These are phyloP conservation scores for Solanum microdontum DNA, from an alignment of 257 asterid species.

Conservation along the genomic window DNA sequence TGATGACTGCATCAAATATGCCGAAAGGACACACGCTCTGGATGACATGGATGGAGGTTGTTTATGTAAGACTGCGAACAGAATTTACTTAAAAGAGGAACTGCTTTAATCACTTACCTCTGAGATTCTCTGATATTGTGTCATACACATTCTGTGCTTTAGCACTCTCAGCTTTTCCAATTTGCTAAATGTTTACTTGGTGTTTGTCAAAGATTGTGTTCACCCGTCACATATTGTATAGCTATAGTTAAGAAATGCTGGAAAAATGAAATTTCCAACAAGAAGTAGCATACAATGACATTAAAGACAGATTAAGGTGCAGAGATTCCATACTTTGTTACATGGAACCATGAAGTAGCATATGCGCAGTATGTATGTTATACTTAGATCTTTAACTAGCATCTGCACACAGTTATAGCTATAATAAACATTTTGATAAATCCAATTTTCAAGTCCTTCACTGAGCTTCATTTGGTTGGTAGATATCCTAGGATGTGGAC, in stretches of 20 bases:
- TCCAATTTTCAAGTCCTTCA: not conserved
- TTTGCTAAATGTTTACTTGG: not conserved
- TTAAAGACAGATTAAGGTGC: not conserved
- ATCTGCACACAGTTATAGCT: not conserved
- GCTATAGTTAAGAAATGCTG: not conserved
- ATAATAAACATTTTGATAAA: not conserved
- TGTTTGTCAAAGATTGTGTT: not conserved
- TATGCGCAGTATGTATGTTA: not conserved
- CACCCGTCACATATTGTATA: not conserved
- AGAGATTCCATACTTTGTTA: not conserved
- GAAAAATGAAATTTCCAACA: not conserved
- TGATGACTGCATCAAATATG: constrained; percentile 73
- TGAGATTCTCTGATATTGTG: not conserved
- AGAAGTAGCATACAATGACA: not conserved
- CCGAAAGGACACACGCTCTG: constrained; percentile 23
- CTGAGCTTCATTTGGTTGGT: not conserved
- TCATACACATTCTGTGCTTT: not conserved
- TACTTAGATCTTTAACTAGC: not conserved
- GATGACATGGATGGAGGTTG: not conserved
- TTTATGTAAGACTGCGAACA: not conserved
- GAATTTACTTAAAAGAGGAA: not conserved
- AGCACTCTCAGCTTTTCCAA: not conserved
- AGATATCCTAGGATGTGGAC: constrained; percentile 52
- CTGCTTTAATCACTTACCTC: not conserved
- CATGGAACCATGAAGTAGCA: not conserved